Percentiles rank a stretch among this genome's conserved stretches.
These are phyloP conservation scores for Cymbopogon citratus DNA, from an alignment of 176 grass and related monocot genomes.

Conservation along the genomic window DNA sequence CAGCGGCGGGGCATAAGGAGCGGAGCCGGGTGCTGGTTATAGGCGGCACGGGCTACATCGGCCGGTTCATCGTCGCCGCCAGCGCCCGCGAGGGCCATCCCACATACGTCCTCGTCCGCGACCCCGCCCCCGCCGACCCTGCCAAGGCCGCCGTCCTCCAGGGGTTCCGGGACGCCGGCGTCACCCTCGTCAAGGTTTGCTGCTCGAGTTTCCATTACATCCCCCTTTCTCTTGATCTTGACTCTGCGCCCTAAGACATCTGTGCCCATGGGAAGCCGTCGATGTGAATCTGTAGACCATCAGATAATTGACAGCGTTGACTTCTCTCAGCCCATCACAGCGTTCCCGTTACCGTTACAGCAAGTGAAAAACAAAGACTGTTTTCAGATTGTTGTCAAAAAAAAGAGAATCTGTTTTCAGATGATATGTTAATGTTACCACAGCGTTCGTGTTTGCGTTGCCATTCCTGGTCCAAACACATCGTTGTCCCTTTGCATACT, in stretches of 20 bases:
- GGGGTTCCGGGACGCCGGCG: slow-evolving; percentile 47
- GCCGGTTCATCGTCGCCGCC: slow-evolving; percentile 37
- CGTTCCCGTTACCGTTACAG: not conserved
- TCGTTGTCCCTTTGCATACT: not conserved
- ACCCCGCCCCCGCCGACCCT: slow-evolving; percentile 15
- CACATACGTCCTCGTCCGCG: slow-evolving; percentile 46
- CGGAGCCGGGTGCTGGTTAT: slow-evolving; percentile 57
- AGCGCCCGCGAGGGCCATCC: slow-evolving; percentile 53
- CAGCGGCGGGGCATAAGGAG: not conserved
- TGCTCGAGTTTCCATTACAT: not conserved
- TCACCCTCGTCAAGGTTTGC: slow-evolving; percentile 39
- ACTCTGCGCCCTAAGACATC: too few relatives aligned
- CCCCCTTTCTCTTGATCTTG: not conserved
- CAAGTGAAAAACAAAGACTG: too few relatives aligned
- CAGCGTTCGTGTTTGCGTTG: too few relatives aligned
- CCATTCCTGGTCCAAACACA: not conserved
- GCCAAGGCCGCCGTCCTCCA: slow-evolving; percentile 43
- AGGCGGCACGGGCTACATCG: slow-evolving; percentile 56
- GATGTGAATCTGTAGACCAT: too few relatives aligned
- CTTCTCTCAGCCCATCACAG: too few relatives aligned
- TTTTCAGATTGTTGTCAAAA: too few relatives aligned
- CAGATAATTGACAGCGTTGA: too few relatives aligned
- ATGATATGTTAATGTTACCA: not conserved
- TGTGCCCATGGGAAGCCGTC: too few relatives aligned
- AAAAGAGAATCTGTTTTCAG: not conserved